A percentile compares a stretch with the other conserved stretches of the same genome.
Conservation (phyloP, 441 rosid genomes). For the Metrosideros polymorpha region DNA sequence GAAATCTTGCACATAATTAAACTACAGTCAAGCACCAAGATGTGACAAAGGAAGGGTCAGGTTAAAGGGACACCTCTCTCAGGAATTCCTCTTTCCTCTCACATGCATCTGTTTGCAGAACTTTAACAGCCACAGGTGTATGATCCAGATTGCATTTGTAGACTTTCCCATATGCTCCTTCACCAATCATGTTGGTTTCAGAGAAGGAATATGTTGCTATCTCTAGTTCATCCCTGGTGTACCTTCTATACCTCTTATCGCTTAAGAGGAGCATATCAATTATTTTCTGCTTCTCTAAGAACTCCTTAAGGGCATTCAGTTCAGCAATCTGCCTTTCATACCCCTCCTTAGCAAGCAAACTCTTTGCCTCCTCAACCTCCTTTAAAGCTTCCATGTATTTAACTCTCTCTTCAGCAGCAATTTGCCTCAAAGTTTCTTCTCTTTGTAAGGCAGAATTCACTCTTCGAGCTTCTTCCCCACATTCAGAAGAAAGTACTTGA, state of each 20-base stretch:
- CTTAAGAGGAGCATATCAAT: conserved; percentile 44
- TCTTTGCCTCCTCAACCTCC: conserved; percentile 65
- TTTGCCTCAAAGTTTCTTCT: conserved; percentile 55
- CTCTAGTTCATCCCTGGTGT: conserved; percentile 48
- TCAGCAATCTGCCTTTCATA: conserved; percentile 67
- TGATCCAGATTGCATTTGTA: conserved; percentile 75
- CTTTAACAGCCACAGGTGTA: conserved; percentile 83
- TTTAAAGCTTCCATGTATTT: conserved; percentile 47
- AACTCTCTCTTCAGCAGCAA: conserved; percentile 63
- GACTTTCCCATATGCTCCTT: conserved; percentile 82
- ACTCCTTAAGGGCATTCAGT: conserved; percentile 48
- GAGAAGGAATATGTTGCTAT: conserved; percentile 62
- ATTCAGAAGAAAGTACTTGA: conserved; percentile 53
- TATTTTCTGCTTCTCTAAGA: conserved; percentile 56
- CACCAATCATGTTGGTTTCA: conserved; percentile 52
- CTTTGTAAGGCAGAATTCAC: conserved; percentile 59
- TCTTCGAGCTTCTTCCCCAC: conserved; percentile 51
- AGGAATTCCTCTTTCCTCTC: conserved; percentile 67
- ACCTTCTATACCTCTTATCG: conserved; percentile 66
- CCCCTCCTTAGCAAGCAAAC: conserved; percentile 49
- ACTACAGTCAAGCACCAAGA: not conserved
- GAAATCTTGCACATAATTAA: not conserved
- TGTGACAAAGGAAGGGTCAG: not conserved
- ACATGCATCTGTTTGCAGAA: conserved; percentile 42
- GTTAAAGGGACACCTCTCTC: conserved; percentile 50